phyloP scores from a whole-genome alignment of 2,329 filamentous ascomycete genomes.

The Helicocarpus griseus region DNA sequence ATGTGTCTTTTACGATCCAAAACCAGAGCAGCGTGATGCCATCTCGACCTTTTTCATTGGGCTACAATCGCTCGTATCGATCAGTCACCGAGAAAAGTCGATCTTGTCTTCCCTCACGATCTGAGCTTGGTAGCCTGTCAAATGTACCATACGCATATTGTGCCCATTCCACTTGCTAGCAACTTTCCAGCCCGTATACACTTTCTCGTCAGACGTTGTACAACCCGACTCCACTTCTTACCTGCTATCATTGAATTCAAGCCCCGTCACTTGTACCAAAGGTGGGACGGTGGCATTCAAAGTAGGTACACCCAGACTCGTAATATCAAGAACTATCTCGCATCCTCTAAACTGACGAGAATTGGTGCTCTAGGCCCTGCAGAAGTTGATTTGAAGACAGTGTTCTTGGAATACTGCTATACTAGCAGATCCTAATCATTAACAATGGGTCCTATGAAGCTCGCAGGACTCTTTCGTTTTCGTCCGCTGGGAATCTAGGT shows the following conservation, averaged over 20 bases:
- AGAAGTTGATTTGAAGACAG: not conserved
- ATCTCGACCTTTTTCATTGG: not conserved
- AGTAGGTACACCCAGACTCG: not conserved
- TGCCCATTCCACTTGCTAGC: not conserved
- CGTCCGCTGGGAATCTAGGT: not conserved
- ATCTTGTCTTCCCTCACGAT: not conserved
- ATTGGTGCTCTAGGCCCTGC: not conserved
- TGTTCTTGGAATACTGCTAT: not conserved
- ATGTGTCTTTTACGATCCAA: too few relatives aligned
- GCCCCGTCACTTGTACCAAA: not conserved
- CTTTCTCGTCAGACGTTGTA: not conserved
- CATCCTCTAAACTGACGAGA: not conserved
- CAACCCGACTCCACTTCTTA: not conserved
- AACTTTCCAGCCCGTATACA: not conserved
- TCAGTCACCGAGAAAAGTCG: not conserved
- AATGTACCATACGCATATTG: not conserved
- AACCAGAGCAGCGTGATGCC: too few relatives aligned
- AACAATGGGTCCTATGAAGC: too few relatives aligned
- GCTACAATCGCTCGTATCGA: not conserved
- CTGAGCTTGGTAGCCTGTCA: not conserved
- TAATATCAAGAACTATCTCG: not conserved
- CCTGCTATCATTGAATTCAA: not conserved
- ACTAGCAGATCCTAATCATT: not conserved
- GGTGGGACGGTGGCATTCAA: not conserved
- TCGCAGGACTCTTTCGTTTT: not conserved